These are phyloP conservation scores for Trametes meyenii DNA, from an alignment of 768 basidiomycete species.

Conservation along the genomic window DNA sequence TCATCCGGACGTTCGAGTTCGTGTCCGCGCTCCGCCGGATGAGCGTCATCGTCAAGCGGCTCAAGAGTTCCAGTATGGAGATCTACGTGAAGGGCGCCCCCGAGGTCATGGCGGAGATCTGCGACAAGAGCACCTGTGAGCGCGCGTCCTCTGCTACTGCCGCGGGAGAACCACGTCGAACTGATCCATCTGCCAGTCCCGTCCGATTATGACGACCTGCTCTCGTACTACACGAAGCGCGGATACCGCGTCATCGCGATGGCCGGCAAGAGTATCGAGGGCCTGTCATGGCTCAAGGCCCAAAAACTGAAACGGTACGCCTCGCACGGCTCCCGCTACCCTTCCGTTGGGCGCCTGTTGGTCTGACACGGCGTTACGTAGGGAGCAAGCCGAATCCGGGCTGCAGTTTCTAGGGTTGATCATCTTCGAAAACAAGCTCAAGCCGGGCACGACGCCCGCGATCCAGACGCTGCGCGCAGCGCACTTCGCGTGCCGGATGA, in stretches of 20 bases:
- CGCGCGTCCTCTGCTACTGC: constrained; percentile 14
- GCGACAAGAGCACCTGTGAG: constrained; percentile 89
- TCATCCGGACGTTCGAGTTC: constrained; percentile 96
- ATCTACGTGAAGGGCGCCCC: constrained; percentile 99
- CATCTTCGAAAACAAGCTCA: constrained; percentile 98
- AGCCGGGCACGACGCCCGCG: constrained; percentile 86
- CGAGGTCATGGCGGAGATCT: constrained; percentile 96
- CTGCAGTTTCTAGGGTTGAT: constrained; percentile 92
- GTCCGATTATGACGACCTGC: constrained; percentile 91
- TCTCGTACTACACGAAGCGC: constrained; percentile 95
- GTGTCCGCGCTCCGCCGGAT: constrained; percentile 91
- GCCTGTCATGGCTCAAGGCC: constrained; percentile 94
- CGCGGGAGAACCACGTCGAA: not conserved
- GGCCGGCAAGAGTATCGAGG: constrained; percentile 93
- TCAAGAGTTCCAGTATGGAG: constrained; percentile 95
- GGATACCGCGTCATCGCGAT: constrained; percentile 98
- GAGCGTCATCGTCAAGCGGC: constrained; percentile 96
- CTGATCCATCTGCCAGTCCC: constrained; percentile 64
- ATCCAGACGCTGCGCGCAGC: constrained; percentile 88
- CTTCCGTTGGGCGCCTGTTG: not conserved
- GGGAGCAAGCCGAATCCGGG: constrained; percentile 92
- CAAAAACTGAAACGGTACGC: constrained; percentile 91
- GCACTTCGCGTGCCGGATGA: constrained; percentile 95
- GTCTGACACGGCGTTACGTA: constrained; percentile 33
- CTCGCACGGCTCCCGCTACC: too few relatives aligned